phyloP scores from a whole-genome alignment of 768 basidiomycete genomes.

The Multifurca ochricompacta region DNA sequence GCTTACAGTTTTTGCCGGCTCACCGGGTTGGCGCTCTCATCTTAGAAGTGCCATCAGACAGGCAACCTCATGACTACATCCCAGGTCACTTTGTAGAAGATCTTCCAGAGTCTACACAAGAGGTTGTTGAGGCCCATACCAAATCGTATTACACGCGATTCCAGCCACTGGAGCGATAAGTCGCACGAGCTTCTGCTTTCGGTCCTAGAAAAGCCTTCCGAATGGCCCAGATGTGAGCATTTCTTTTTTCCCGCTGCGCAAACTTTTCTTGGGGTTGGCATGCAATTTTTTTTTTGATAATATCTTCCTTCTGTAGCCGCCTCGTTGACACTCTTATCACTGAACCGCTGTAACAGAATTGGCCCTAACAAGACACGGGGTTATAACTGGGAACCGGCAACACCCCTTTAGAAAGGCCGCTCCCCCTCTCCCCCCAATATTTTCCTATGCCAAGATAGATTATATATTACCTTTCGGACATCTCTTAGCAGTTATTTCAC shows the following conservation, averaged over 20 bases:
- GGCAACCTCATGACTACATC: neutral
- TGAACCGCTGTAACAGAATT: neutral
- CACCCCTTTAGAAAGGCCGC: neutral
- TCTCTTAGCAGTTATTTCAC: neutral
- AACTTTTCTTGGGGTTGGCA: neutral
- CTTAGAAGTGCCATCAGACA: neutral
- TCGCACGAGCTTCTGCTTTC: neutral
- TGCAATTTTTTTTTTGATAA: neutral
- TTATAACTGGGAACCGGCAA: neutral
- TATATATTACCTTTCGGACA: neutral
- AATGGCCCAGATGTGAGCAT: neutral
- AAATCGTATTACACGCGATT: constrained; percentile 84
- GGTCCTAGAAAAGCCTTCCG: neutral
- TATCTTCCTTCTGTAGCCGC: neutral
- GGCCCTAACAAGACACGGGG: neutral
- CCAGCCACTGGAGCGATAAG: constrained; percentile 38
- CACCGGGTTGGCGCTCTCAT: constrained; percentile 58
- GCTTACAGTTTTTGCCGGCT: constrained; percentile 76
- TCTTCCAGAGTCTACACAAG: constrained; percentile 90
- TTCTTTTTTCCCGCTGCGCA: neutral
- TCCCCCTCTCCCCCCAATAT: neutral
- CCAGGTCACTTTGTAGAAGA: constrained; percentile 75
- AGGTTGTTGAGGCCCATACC: constrained; percentile 77
- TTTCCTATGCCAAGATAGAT: neutral
- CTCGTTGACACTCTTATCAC: neutral